Conservation (phyloP, 768 basidiomycete species). For the Coprinellus aureogranulatus region DNA sequence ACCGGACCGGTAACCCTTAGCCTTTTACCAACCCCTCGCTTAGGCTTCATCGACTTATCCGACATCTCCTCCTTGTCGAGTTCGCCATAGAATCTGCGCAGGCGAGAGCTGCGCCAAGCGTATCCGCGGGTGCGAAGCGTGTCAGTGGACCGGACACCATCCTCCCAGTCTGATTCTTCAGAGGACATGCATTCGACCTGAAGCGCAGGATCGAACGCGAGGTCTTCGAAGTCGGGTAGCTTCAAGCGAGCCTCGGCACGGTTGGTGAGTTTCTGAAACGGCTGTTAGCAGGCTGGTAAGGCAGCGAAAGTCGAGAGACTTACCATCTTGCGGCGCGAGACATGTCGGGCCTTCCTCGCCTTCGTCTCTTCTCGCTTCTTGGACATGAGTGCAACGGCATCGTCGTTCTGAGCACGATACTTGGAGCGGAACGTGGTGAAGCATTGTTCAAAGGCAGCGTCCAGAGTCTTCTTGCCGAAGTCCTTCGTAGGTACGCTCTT, state of each 20-base stretch:
- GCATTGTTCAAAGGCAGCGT: constrained; percentile 65
- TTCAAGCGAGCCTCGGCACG: constrained; percentile 61
- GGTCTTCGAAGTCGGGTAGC: constrained; percentile 53
- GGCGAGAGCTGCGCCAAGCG: constrained; percentile 65
- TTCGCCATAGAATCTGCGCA: constrained; percentile 56
- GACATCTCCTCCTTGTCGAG: constrained; percentile 57
- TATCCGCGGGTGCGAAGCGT: constrained; percentile 56
- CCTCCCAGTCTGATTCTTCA: constrained; percentile 67
- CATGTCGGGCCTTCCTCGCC: constrained; percentile 57
- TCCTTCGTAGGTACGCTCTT: constrained; percentile 64
- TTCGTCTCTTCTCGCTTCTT: constrained; percentile 61
- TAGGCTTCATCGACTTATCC: constrained; percentile 47
- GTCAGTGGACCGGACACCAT: constrained; percentile 15
- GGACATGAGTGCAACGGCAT: constrained; percentile 35
- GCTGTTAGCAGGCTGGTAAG: constrained; percentile 6
- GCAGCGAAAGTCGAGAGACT: constrained; percentile 21
- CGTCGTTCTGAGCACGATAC: constrained; percentile 59
- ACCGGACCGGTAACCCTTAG: constrained; percentile 51
- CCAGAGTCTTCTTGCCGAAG: constrained; percentile 59
- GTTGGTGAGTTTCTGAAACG: constrained; percentile 61
- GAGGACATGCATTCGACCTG: constrained; percentile 79
- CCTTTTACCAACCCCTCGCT: constrained; percentile 56
- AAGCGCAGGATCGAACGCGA: constrained; percentile 67
- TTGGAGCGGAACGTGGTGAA: constrained; percentile 69
- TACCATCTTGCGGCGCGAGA: constrained; percentile 63